Conservation (phyloP, 228 moss, liverwort and hornwort species). For the Sphagnum fallax region DNA sequence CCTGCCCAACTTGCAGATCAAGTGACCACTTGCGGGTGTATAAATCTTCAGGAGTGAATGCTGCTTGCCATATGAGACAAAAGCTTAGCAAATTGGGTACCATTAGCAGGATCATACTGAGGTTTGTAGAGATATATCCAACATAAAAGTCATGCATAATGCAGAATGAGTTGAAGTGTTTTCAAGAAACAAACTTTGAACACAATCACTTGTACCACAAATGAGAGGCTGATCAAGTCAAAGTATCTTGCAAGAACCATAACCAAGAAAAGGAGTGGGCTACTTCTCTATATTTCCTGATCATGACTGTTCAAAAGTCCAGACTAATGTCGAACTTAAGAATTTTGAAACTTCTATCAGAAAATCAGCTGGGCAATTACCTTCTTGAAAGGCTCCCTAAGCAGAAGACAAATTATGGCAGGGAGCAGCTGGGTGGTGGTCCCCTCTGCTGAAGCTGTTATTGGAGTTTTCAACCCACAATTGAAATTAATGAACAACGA, state of each 20-base stretch:
- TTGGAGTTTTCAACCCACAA: slow-evolving; percentile 27
- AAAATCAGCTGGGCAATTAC: slow-evolving; percentile 19
- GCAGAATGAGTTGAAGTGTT: too few species aligned
- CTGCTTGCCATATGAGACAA: slow-evolving; percentile 32
- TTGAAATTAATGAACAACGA: slow-evolving; percentile 60
- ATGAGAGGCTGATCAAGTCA: too few species aligned
- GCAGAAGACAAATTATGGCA: slow-evolving; percentile 59
- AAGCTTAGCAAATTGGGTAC: too few species aligned
- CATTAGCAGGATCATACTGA: too few species aligned
- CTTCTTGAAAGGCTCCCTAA: slow-evolving; percentile 58
- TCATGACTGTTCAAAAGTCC: too few species aligned
- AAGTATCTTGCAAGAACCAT: too few species aligned
- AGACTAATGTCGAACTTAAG: too few species aligned
- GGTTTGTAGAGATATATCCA: too few species aligned
- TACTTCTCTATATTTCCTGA: too few species aligned
- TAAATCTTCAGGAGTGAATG: slow-evolving; percentile 76
- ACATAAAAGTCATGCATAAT: too few species aligned
- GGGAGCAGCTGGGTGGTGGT: slow-evolving; percentile 77
- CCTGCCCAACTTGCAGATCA: slow-evolving; percentile 35
- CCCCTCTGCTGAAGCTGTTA: slow-evolving; percentile 52
- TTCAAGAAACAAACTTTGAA: neutral
- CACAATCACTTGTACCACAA: neutral
- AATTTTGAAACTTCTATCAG: too few species aligned
- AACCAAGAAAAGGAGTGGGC: too few species aligned
- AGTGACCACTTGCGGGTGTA: slow-evolving; percentile 65